Percentiles rank a stretch among this genome's conserved stretches.
Evolutionary conservation across 148 eudicot species (phyloP).

Genomic region (Silene uniflora): DNA sequence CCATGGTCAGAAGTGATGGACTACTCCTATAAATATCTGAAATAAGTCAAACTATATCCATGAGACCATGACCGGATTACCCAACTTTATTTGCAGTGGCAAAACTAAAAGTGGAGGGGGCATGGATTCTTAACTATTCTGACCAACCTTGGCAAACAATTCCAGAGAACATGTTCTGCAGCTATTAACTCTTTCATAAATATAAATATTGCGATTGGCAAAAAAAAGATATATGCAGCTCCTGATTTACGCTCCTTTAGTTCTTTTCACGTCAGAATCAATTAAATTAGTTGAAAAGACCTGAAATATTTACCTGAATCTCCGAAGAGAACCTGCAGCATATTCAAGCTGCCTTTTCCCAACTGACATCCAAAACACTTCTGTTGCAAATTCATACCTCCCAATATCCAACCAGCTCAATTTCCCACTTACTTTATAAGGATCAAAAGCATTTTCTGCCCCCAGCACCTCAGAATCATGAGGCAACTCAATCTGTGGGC

Average conservation of each 20-base stretch:
- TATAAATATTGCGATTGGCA: no score
- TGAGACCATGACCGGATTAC: not conserved
- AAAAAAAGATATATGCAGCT: not conserved
- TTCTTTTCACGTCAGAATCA: not conserved
- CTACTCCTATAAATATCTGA: not conserved
- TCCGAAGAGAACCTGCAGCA: constrained; percentile 37
- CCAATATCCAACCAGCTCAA: constrained; percentile 37
- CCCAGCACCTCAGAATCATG: constrained; percentile 33
- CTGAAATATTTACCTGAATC: constrained; percentile 24
- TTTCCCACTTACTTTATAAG: constrained; percentile 34
- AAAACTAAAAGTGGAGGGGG: not conserved
- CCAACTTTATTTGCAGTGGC: not conserved
- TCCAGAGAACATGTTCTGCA: no score
- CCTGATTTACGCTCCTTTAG: not conserved
- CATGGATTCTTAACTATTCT: no score
- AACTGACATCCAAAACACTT: constrained; percentile 42
- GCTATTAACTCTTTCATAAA: no score
- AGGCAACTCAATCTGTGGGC: constrained; percentile 36
- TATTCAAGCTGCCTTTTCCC: constrained; percentile 39
- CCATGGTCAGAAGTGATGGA: not conserved
- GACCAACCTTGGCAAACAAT: no score
- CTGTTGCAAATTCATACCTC: constrained; percentile 33
- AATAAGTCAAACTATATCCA: not conserved
- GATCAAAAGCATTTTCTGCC: constrained; percentile 30
- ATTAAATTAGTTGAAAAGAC: not conserved